Conservation (phyloP, 768 basidiomycete species). For the Pleurotus tuber-regium region DNA sequence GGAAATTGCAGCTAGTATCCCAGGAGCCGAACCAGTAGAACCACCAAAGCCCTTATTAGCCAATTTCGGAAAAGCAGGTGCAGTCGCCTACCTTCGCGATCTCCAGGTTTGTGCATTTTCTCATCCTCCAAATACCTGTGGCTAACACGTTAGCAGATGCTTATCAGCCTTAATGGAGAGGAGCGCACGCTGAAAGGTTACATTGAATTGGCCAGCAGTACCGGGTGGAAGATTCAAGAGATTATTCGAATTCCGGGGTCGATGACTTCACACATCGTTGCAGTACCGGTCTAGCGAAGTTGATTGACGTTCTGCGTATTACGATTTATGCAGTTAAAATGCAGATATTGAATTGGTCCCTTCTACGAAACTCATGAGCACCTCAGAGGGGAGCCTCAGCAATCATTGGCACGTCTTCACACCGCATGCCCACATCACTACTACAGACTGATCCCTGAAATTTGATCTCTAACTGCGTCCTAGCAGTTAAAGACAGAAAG, state of each 20-base stretch:
- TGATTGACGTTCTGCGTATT: too few species aligned
- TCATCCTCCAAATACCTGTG: not conserved
- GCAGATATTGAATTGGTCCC: too few species aligned
- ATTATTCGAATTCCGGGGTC: not conserved
- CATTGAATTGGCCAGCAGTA: slow-evolving; percentile 17
- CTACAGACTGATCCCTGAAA: too few species aligned
- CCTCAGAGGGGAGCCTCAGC: too few species aligned
- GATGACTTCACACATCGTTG: not conserved
- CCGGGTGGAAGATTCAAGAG: slow-evolving; percentile 26
- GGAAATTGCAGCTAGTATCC: not conserved
- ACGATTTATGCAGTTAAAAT: too few species aligned
- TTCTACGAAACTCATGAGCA: too few species aligned
- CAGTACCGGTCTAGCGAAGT: too few species aligned
- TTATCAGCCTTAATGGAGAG: slow-evolving; percentile 23
- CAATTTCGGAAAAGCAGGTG: slow-evolving; percentile 22
- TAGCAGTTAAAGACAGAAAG: too few species aligned
- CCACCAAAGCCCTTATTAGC: slow-evolving; percentile 24
- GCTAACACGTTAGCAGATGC: slow-evolving; percentile 20
- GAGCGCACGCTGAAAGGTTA: slow-evolving; percentile 27
- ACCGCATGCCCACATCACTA: too few species aligned
- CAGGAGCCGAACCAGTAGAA: not conserved
- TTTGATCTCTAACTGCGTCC: too few species aligned
- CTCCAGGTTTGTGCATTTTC: slow-evolving; percentile 25
- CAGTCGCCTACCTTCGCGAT: slow-evolving; percentile 20
- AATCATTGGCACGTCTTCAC: too few species aligned